Conservation (phyloP, 768 basidiomycete genomes). For the Auriscalpium orientale region DNA sequence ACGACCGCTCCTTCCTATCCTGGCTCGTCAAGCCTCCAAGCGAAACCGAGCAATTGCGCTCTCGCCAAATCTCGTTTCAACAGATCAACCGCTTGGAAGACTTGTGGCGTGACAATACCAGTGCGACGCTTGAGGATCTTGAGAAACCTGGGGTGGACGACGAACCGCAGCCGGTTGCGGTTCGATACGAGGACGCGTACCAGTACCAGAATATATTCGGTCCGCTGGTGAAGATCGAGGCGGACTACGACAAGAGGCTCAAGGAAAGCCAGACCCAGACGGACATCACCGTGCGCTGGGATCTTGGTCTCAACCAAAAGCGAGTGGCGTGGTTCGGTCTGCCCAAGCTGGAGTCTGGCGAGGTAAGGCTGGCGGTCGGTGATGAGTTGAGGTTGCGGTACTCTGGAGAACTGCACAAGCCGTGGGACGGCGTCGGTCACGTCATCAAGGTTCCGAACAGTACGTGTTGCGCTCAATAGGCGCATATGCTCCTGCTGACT, state of each 20-base stretch:
- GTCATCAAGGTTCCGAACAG: constrained; percentile 99
- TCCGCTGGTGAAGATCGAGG: constrained; percentile 98
- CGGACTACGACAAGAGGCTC: constrained; percentile 95
- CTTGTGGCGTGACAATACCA: constrained; percentile 93
- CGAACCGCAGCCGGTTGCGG: constrained; percentile 86
- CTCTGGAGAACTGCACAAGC: constrained; percentile 79
- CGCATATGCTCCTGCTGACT: constrained; percentile 7
- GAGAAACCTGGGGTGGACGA: constrained; percentile 98
- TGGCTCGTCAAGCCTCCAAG: constrained; percentile 98
- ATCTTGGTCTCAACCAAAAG: constrained; percentile 96
- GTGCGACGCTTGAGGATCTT: constrained; percentile 90
- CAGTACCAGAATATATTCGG: constrained; percentile 99
- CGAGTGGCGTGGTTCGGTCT: constrained; percentile 96
- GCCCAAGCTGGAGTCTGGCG: constrained; percentile 96
- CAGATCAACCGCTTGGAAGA: constrained; percentile 98
- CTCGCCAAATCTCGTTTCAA: constrained; percentile 92
- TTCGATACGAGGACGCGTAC: constrained; percentile 96
- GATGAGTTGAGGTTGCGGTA: constrained; percentile 92
- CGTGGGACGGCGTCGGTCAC: constrained; percentile 97
- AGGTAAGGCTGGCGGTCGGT: constrained; percentile 93
- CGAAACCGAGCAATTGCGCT: constrained; percentile 92
- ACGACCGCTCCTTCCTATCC: constrained; percentile 96
- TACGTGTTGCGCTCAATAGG: constrained; percentile 31
- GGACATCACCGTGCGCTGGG: constrained; percentile 94
- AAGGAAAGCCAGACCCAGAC: constrained; percentile 99